phyloP scores from a whole-genome alignment of 352 stramenopile species.

The Phytophthora agathidicida region DNA sequence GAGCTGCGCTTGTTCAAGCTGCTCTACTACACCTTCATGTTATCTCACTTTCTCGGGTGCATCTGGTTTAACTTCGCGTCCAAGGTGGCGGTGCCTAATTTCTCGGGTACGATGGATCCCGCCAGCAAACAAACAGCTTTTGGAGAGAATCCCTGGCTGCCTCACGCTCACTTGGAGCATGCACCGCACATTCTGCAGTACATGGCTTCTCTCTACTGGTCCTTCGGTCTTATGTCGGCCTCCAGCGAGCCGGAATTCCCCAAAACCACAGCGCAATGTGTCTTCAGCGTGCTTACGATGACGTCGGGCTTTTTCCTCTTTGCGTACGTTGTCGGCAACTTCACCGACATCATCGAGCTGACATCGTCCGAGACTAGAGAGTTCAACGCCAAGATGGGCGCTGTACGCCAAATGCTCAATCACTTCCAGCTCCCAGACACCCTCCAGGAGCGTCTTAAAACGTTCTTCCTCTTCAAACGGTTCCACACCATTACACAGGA shows the following conservation, averaged over 20 bases:
- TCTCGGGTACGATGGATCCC: constrained; percentile 9
- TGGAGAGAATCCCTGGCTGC: constrained; percentile 44
- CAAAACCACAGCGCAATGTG: constrained; percentile 49
- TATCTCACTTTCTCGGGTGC: constrained; percentile 60
- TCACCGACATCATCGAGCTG: constrained; percentile 67
- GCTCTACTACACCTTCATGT: constrained; percentile 74
- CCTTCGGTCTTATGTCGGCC: constrained; percentile 68
- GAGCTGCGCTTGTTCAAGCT: constrained; percentile 73
- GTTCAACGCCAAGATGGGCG: constrained; percentile 66
- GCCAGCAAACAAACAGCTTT: constrained; percentile 20
- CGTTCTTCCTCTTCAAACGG: constrained; percentile 69
- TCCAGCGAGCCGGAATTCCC: constrained; percentile 59
- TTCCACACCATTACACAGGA: constrained; percentile 80
- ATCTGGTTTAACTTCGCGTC: constrained; percentile 74
- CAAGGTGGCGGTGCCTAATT: constrained; percentile 33
- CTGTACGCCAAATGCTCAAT: constrained; percentile 54
- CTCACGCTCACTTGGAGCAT: constrained; percentile 34
- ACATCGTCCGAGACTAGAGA: constrained; percentile 65
- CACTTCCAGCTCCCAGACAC: constrained; percentile 56
- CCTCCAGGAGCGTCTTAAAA: constrained; percentile 60
- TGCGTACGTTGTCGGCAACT: constrained; percentile 77
- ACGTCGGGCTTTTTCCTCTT: constrained; percentile 75
- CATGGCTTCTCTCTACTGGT: constrained; percentile 69
- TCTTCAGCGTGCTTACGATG: constrained; percentile 67
- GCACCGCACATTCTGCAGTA: constrained; percentile 48